Conservation (phyloP, 1,284 basidiomycete species). For the Puccinia novopanici region DNA sequence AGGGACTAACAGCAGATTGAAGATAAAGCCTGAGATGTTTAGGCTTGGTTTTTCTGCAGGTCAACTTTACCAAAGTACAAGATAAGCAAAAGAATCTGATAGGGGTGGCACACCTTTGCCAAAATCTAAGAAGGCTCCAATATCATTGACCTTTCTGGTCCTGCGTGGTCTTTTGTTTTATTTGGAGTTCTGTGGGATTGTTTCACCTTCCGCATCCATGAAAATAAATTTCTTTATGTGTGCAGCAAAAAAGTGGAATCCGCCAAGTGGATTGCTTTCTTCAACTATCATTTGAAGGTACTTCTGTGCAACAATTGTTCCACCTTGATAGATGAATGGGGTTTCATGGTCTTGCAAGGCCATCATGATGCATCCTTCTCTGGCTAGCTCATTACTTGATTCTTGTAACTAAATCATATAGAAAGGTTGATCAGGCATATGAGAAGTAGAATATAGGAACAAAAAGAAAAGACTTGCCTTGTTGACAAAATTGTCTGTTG, state of each 20-base stretch:
- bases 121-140: background rate
- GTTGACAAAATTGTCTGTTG: background rate
- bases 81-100: background rate
- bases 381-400: background rate
- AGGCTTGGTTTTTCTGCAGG: background rate
- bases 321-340: background rate
- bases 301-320: background rate
- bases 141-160: background rate
- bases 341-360: background rate
- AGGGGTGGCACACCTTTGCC: background rate
- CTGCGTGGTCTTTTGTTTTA: too few relatives aligned
- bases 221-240: background rate
- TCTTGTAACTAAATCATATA: background rate
- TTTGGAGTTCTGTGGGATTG: background rate
- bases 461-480: background rate
- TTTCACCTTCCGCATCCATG: background rate
- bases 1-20: background rate
- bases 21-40: background rate
- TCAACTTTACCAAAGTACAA: background rate
- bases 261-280: background rate
- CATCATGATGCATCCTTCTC: background rate
- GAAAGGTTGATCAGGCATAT: background rate
- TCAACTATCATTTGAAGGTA: constrained; percentile 1
- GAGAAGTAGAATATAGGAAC: background rate
- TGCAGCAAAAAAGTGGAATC: background rate